These are phyloP conservation scores for Heterobasidion occidentale DNA, from an alignment of 1,284 basidiomycete genomes.

Conservation along the genomic window DNA sequence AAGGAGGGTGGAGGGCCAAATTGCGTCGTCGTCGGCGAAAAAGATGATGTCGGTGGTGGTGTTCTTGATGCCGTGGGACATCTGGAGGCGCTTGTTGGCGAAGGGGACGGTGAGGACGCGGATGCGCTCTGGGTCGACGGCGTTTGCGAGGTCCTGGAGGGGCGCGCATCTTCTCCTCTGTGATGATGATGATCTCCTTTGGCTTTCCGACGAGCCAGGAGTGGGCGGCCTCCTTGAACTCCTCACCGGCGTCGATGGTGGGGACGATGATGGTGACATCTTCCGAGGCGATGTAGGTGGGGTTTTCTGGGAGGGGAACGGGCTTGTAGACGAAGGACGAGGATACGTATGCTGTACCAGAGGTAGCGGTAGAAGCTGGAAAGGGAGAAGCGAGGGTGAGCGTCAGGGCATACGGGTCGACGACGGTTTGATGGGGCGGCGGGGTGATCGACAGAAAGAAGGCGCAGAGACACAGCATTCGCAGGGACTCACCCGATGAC, in stretches of 20 bases:
- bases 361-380: slow-evolving; percentile 81
- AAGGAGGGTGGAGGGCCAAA: slow-evolving; percentile 86
- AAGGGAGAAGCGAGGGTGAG: background rate
- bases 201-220: slow-evolving; percentile 87
- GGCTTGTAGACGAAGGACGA: slow-evolving; percentile 74
- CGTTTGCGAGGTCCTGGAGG: slow-evolving; percentile 79
- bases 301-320: slow-evolving; percentile 79
- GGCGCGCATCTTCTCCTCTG: slow-evolving; percentile 88
- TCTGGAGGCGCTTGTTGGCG: slow-evolving; percentile 89
- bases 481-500: slow-evolving; percentile 68
- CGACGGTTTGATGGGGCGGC: background rate
- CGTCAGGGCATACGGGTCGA: too few species aligned
- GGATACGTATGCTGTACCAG: slow-evolving; percentile 81
- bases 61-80: slow-evolving; percentile 86
- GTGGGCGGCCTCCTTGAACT: slow-evolving; percentile 88
- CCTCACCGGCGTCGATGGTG: slow-evolving; percentile 90
- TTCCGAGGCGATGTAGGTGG: slow-evolving; percentile 81
- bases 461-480: background rate
- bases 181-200: slow-evolving; percentile 91
- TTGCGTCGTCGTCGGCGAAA: slow-evolving; percentile 93
- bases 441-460: background rate
- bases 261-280: slow-evolving; percentile 94
- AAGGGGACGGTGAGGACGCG: slow-evolving; percentile 86
- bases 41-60: slow-evolving; percentile 89
- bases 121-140: slow-evolving; percentile 78